Evolutionary conservation across 768 basidiomycete genomes (phyloP), one percentile per base, ranked within the genome.

Genomic region (Vishniacozyma victoriae): DNA sequence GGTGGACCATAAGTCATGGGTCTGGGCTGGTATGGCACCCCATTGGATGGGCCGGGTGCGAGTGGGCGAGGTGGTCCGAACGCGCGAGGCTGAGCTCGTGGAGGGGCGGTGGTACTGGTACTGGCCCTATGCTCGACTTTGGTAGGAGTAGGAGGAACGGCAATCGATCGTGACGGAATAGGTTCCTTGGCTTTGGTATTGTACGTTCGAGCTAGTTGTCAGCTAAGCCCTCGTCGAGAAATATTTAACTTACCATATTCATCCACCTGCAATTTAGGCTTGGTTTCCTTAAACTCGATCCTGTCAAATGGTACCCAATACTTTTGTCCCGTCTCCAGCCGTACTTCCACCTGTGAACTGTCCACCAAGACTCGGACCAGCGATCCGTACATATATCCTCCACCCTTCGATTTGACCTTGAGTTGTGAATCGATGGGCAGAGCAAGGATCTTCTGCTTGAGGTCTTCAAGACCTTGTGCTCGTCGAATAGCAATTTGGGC

Each of bases 381-480:
- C 2, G 23, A 41, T 11, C 27, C 23, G 15, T 52, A 44, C n/a
- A 46, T 18, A 3, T 39, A 52, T 23, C 29, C 44, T n/a, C 50
- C 50, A 15, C 37, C 24, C 31, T 27, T 52, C n/a, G 26, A 85
- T 36, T 86, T 84, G 54, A 96, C 80, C 73, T 88, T 86, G 75
- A 96, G 83, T 12, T 83, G 80, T 15, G 82, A 75, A 75, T 86
- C 84, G 0, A 77, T 73, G 3, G 83, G 80, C 29, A 95, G 75
- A 2, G 82, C 78, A 24, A 86, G 67, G 15, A 95, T 75, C 46
- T 87, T 85, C 11, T 76, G 75, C 37, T 78, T 79, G 31, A 91
- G 80, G 63, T 80, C 83, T 49, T 85, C 82, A 50, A n/a, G n/a
- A n/a, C n/a, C n/a, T n/a, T n/a, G n/a, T n/a, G n/a, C n/a, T n/a